phyloP scores from a whole-genome alignment of 352 stramenopile species.

The Phytophthora pinifolia region DNA sequence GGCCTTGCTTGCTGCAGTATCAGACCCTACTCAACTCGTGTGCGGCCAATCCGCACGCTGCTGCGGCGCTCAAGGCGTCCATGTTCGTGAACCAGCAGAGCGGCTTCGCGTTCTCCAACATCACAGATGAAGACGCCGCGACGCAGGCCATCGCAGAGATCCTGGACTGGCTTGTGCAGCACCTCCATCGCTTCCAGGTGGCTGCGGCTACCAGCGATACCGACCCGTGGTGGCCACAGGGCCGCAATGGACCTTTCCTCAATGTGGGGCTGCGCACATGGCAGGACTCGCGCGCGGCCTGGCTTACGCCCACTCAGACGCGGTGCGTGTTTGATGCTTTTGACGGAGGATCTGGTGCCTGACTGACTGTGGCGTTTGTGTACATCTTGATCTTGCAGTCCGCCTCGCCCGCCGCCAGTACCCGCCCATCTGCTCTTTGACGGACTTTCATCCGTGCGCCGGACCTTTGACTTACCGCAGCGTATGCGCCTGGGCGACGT shows the following conservation, averaged over 20 bases:
- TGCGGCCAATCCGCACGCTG: constrained; percentile 18
- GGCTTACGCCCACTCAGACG: constrained; percentile 70
- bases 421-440: constrained; percentile 81
- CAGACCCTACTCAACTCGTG: constrained; percentile 49
- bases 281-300: constrained; percentile 69
- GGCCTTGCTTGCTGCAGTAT: constrained; percentile 37
- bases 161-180: constrained; percentile 82
- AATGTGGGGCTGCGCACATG: constrained; percentile 79
- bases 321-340: constrained; percentile 37
- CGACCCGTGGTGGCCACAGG: constrained; percentile 85
- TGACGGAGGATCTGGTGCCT: not conserved
- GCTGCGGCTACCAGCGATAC: constrained; percentile 77
- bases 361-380: constrained; percentile 12
- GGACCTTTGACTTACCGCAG: constrained; percentile 86
- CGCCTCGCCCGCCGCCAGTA: constrained; percentile 61
- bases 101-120: constrained; percentile 87
- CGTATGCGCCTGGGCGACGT: constrained; percentile 84
- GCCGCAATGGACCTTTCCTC: constrained; percentile 84
- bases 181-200: constrained; percentile 82
- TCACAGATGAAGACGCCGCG: constrained; percentile 89
- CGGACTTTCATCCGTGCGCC: constrained; percentile 80
- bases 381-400: constrained; percentile 39
- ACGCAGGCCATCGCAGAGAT: constrained; percentile 85
- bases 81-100: constrained; percentile 75
- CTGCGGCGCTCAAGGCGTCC: constrained; percentile 35